phyloP scores from a whole-genome alignment of 441 rosid species.

The Isatis lusitanica region DNA sequence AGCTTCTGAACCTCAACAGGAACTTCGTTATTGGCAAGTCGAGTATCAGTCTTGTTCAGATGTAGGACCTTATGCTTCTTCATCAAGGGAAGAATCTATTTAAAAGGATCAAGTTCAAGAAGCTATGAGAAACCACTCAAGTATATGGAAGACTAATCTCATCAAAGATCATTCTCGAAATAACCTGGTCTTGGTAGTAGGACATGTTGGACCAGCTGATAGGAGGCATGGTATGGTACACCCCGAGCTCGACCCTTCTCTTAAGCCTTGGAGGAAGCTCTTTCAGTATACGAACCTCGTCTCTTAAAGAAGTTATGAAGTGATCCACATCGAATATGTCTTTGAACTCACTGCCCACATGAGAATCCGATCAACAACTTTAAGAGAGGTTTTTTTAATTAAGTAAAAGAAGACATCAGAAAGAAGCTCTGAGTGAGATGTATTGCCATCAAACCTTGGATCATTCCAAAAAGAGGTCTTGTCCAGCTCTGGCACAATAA shows the following conservation, averaged over 20 bases:
- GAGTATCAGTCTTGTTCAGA: conserved; percentile 79
- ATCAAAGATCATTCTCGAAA: neutral
- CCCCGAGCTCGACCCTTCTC: conserved; percentile 67
- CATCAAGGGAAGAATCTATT: conserved; percentile 88
- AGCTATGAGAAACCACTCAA: conserved; percentile 16
- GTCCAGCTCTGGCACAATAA: conserved; percentile 89
- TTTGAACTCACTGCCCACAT: conserved; percentile 69
- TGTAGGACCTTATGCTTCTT: conserved; percentile 80
- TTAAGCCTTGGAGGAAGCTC: conserved; percentile 92
- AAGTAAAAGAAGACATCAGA: neutral
- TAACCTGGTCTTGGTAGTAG: conserved; percentile 78
- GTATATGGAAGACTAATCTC: neutral
- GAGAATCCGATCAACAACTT: neutral
- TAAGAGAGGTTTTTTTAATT: neutral
- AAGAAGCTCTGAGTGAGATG: neutral
- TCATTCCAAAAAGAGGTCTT: conserved; percentile 95
- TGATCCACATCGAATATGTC: conserved; percentile 95
- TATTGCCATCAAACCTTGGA: conserved; percentile 57
- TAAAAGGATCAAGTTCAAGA: neutral
- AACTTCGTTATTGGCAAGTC: conserved; percentile 78
- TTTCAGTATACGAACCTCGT: conserved; percentile 90
- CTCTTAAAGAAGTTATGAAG: conserved; percentile 84
- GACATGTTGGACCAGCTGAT: conserved; percentile 96
- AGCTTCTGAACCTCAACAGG: conserved; percentile 78
- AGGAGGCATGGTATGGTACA: conserved; percentile 81